Evolutionary conservation across 768 basidiomycete species (phyloP), one percentile per base, ranked within the genome.

Genomic region (Lyophyllum semitale): DNA sequence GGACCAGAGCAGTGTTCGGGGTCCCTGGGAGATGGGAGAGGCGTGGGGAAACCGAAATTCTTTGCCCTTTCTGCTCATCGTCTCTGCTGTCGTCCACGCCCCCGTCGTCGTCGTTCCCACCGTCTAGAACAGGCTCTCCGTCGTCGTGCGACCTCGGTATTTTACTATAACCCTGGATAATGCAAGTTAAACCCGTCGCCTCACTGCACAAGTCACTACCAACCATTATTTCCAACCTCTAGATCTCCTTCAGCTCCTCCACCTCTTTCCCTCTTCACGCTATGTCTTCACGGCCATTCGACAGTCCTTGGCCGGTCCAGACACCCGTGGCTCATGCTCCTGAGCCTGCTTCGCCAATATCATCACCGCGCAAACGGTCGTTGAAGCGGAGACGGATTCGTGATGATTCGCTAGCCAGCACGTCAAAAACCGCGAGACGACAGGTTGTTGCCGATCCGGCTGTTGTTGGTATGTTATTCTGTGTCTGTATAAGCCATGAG

Each of bases 281-380:
- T 63, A 83, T 83, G 79, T 46, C 71, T 41, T 57, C 69, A 42
- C 64, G 67, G 55, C 63, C 70, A 15, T 66, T 64, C 20, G 56
- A 71, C 53, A 65, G 59, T 43, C 78, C 73, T 48, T 81, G 80
- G 80, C 84, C 83, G 32, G 57, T 55, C 11, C 71, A 66, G 66
- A 84, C 82, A 0, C 52, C 71, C 13, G 29, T 62, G 12, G 66
- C 70, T n/a, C 33, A 29, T 26, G 42, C 48, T 51, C 32, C 44
- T 43, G 29, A 45, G 52, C 32, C 42, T 46, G n/a, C 33, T 7
- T n/a, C 54, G 37, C 26, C 56, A 54, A 33, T 43, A 54, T 27
- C 50, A 46, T n/a, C 42, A 55, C 53, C 57, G 41, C 64, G 48
- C 52, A 60, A 53, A 47, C 55, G 65, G 57, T 65, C 71, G 57